These are phyloP conservation scores for Myriosclerotinia scirpicola DNA, from an alignment of 2,329 filamentous ascomycete species.

Conservation along the genomic window DNA sequence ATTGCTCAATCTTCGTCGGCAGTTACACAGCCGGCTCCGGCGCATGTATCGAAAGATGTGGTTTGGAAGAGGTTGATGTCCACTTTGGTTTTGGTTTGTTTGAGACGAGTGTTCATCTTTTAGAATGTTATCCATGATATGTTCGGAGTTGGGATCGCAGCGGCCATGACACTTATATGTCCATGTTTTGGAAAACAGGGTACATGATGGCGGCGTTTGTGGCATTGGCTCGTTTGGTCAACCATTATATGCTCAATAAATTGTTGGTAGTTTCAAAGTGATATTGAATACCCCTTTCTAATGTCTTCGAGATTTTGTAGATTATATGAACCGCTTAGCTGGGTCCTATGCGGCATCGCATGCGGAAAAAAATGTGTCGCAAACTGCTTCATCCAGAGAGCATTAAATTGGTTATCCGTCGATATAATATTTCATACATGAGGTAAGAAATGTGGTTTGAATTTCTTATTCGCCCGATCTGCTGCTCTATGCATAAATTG, in stretches of 20 bases:
- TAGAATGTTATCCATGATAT: not conserved
- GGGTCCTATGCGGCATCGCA: too few relatives aligned
- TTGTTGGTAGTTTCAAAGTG: not conserved
- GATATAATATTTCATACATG: slow-evolving; percentile 58
- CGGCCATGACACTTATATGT: not conserved
- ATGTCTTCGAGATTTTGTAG: not conserved
- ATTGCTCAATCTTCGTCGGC: not conserved
- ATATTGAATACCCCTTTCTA: not conserved
- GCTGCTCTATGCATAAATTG: slow-evolving; percentile 81
- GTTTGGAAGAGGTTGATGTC: not conserved
- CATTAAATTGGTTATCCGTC: too few relatives aligned
- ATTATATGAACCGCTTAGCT: not conserved
- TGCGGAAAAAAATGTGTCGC: not conserved
- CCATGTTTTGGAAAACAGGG: not conserved
- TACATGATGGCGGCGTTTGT: not conserved
- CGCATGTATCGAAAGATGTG: slow-evolving; percentile 7
- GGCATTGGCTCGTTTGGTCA: not conserved
- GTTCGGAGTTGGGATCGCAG: not conserved
- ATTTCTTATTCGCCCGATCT: slow-evolving; percentile 87
- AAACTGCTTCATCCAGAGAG: not conserved
- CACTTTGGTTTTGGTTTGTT: not conserved
- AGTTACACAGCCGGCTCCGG: not conserved
- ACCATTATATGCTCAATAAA: not conserved
- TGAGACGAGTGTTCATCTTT: not conserved
- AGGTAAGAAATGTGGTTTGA: slow-evolving; percentile 78